Percentiles rank a stretch among this genome's conserved stretches.
Conservation (phyloP, 2,329 filamentous ascomycete genomes). For the Cyclaneusma minus region DNA sequence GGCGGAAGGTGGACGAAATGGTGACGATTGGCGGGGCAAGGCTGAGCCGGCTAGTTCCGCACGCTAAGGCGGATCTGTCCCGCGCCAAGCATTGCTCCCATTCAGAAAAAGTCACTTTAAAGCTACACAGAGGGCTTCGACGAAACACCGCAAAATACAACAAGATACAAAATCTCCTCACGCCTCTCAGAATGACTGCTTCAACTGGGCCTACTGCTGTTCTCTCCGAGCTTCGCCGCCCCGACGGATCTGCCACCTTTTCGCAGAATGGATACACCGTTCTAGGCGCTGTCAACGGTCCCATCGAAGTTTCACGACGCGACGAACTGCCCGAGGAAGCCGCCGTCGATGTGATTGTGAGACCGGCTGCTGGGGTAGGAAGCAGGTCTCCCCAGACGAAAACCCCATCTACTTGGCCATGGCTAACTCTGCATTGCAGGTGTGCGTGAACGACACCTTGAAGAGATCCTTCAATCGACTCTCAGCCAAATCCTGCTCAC, state of each 20-base stretch:
- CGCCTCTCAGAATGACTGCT: slow-evolving; percentile 28
- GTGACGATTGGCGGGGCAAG: too few relatives aligned
- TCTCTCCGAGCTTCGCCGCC: slow-evolving; percentile 46
- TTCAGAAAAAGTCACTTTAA: too few relatives aligned
- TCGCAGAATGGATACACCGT: slow-evolving; percentile 64
- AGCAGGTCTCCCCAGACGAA: slow-evolving; percentile 30
- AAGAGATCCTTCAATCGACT: slow-evolving; percentile 57
- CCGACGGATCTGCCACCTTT: slow-evolving; percentile 70
- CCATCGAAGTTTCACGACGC: slow-evolving; percentile 73
- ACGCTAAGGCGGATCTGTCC: too few relatives aligned
- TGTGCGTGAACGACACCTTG: slow-evolving; percentile 67
- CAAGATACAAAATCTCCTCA: too few relatives aligned
- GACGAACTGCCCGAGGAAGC: slow-evolving; percentile 91
- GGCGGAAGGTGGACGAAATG: too few relatives aligned
- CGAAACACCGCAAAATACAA: too few relatives aligned
- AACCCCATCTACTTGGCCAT: slow-evolving; percentile 2
- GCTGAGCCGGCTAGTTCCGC: too few relatives aligned
- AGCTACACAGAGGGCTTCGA: too few relatives aligned
- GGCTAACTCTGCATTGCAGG: slow-evolving; percentile 20
- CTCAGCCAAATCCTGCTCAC: slow-evolving; percentile 61
- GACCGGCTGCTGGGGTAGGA: slow-evolving; percentile 72
- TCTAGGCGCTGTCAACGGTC: slow-evolving; percentile 78
- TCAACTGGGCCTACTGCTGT: slow-evolving; percentile 26
- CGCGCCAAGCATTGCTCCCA: too few relatives aligned
- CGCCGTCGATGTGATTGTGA: slow-evolving; percentile 74